Percentiles rank a stretch among this genome's conserved stretches.
Conservation (phyloP, 2,329 filamentous ascomycete species). For the Penicillium rolfsii region DNA sequence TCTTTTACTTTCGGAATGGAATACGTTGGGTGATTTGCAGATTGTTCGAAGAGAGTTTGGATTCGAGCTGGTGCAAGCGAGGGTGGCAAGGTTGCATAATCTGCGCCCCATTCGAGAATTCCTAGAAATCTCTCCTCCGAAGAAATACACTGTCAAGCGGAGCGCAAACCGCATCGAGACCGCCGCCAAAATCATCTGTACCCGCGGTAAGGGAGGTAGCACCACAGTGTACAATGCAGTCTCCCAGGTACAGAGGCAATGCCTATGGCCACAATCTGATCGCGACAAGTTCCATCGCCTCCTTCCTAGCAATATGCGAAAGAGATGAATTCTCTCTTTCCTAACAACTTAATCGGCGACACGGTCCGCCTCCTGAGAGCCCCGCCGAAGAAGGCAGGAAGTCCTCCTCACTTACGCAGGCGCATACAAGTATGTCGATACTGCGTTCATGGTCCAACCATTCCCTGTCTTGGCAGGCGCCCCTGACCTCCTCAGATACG, state of each 20-base stretch:
- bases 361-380: conserved; percentile 34
- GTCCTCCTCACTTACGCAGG: conserved; percentile 43
- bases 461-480: conserved; percentile 19
- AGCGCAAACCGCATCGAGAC: conserved; percentile 19
- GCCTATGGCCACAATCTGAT: conserved; percentile 38
- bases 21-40: conserved; percentile 12
- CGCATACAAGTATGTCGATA: conserved; percentile 39
- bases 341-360: conserved; percentile 6
- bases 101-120: conserved; percentile 19
- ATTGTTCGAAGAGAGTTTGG: conserved; percentile 28
- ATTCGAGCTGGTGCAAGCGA: conserved; percentile 25
- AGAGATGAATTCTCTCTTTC: conserved; percentile 19
- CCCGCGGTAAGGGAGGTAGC: conserved; percentile 36
- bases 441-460: conserved; percentile 44
- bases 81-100: conserved; percentile 22
- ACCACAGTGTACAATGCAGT: conserved; percentile 33
- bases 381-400: conserved; percentile 36
- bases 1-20: conserved; percentile 22
- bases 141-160: conserved; percentile 17
- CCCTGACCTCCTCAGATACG: conserved; percentile 11
- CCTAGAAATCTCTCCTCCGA: conserved; percentile 3
- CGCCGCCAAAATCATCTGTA: conserved; percentile 18
- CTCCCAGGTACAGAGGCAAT: conserved; percentile 35
- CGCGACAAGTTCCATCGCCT: conserved; percentile 30
- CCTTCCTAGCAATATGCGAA: conserved; percentile 30